phyloP scores from a whole-genome alignment of 2,329 filamentous ascomycete species.

The Iodosphaeria phyllophila region DNA sequence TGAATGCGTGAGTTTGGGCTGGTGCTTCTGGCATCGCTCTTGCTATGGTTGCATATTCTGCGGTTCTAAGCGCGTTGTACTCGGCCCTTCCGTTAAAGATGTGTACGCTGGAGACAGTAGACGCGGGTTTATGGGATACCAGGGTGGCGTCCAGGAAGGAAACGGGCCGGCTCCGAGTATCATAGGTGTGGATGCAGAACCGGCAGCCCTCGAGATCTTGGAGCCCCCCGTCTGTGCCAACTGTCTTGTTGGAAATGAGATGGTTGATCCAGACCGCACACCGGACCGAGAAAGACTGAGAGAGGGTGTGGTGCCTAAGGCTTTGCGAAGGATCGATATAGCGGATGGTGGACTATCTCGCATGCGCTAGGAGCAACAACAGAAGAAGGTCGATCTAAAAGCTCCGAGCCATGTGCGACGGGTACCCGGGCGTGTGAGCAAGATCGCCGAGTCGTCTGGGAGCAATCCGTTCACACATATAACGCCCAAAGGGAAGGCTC shows the following conservation, averaged over 20 bases:
- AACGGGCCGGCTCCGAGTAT: too few relatives aligned
- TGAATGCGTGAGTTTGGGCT: conserved; percentile 37
- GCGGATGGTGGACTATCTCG: conserved; percentile 27
- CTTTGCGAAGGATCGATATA: conserved; percentile 22
- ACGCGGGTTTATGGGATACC: conserved; percentile 2
- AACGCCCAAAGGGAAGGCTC: too few relatives aligned
- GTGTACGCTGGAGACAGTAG: conserved; percentile 12
- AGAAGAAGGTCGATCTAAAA: conserved; percentile 5
- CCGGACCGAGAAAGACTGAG: too few relatives aligned
- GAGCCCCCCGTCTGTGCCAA: conserved; percentile 29
- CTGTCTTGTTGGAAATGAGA: conserved; percentile 23
- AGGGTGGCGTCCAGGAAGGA: background rate
- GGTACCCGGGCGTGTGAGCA: conserved; percentile 4
- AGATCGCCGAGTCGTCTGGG: background rate
- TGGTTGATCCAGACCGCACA: conserved; percentile 13
- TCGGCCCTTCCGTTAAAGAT: conserved; percentile 15
- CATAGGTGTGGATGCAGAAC: conserved; percentile 1
- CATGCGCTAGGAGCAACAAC: conserved; percentile 20
- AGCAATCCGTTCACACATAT: conserved; percentile 1
- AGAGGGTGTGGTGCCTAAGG: conserved; percentile 22
- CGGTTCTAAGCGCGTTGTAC: conserved; percentile 20
- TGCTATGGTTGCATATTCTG: conserved; percentile 39
- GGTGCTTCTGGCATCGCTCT: conserved; percentile 38
- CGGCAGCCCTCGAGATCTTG: conserved; percentile 20
- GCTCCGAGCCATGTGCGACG: conserved; percentile 5